phyloP scores from a whole-genome alignment of 2,329 filamentous ascomycete species.

The Fusarium pininemorale region DNA sequence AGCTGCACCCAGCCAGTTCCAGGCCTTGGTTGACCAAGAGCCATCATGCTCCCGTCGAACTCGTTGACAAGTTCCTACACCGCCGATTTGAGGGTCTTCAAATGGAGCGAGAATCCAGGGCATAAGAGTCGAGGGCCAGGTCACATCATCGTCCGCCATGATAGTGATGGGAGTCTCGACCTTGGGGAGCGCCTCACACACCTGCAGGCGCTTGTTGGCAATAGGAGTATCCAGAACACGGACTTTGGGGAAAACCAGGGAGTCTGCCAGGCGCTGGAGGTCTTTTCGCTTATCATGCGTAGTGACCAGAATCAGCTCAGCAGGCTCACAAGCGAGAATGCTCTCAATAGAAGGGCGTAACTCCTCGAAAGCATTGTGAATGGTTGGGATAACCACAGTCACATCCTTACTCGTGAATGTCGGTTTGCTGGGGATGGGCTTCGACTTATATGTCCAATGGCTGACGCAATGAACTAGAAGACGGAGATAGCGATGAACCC shows the following conservation, averaged over 20 bases:
- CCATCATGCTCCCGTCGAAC: slow-evolving; percentile 74
- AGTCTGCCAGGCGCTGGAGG: slow-evolving; percentile 72
- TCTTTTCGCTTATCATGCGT: slow-evolving; percentile 80
- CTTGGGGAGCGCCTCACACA: slow-evolving; percentile 88
- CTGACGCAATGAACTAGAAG: slow-evolving; percentile 85
- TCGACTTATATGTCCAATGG: slow-evolving; percentile 88
- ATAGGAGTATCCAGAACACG: slow-evolving; percentile 80
- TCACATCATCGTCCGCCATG: slow-evolving; percentile 95
- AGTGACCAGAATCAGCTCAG: slow-evolving; percentile 84
- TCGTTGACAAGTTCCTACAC: slow-evolving; percentile 91
- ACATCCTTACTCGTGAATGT: slow-evolving; percentile 83
- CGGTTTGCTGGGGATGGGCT: slow-evolving; percentile 83
- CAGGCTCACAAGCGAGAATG: slow-evolving; percentile 75
- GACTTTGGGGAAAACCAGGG: slow-evolving; percentile 68
- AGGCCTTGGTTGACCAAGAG: slow-evolving; percentile 70
- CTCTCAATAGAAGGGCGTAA: slow-evolving; percentile 82
- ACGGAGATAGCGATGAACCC: slow-evolving; percentile 87
- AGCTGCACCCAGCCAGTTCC: slow-evolving; percentile 89
- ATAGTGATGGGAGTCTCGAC: slow-evolving; percentile 86
- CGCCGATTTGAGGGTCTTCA: slow-evolving; percentile 83
- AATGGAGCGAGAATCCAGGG: slow-evolving; percentile 95
- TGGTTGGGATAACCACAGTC: slow-evolving; percentile 92
- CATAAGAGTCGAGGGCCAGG: slow-evolving; percentile 85
- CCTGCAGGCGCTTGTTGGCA: slow-evolving; percentile 94
- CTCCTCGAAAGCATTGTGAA: slow-evolving; percentile 87